phyloP scores from a whole-genome alignment of 208 protist genomes.

The Trypanosoma brucei region DNA sequence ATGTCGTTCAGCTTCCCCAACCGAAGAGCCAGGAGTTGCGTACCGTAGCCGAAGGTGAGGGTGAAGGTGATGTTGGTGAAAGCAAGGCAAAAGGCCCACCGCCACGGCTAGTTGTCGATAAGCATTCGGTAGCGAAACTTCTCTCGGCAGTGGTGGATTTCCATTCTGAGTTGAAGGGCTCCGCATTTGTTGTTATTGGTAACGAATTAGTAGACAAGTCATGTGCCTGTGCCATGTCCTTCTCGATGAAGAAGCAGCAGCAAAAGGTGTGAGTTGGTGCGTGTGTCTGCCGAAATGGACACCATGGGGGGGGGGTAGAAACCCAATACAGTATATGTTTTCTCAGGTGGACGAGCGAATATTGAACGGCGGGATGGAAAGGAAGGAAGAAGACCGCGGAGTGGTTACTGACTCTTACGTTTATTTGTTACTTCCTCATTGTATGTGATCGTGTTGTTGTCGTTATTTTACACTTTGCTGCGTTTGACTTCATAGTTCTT shows the following conservation, averaged over 20 bases:
- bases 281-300: too few species aligned
- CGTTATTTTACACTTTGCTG: conserved; percentile 9
- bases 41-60: not conserved
- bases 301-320: too few species aligned
- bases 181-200: conserved; percentile 84
- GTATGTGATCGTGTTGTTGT: not conserved
- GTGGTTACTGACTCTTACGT: too few species aligned
- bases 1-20: conserved; percentile 23
- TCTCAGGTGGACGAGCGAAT: too few species aligned
- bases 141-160: conserved; percentile 74
- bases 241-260: conserved; percentile 63
- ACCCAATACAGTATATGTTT: too few species aligned
- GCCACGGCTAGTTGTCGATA: conserved; percentile 70
- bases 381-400: too few species aligned
- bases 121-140: conserved; percentile 61
- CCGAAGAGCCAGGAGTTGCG: not conserved
- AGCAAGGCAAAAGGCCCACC: conserved; percentile 30
- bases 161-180: conserved; percentile 86
- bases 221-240: conserved; percentile 88
- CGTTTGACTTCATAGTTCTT: not conserved
- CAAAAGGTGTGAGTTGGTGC: not conserved
- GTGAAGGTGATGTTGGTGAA: conserved; percentile 4
- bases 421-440: too few species aligned
- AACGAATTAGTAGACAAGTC: conserved; percentile 88
- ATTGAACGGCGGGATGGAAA: too few species aligned